Evolutionary conservation across 2,329 filamentous ascomycete genomes (phyloP).

Genomic region (Diaporthe caulivora): DNA sequence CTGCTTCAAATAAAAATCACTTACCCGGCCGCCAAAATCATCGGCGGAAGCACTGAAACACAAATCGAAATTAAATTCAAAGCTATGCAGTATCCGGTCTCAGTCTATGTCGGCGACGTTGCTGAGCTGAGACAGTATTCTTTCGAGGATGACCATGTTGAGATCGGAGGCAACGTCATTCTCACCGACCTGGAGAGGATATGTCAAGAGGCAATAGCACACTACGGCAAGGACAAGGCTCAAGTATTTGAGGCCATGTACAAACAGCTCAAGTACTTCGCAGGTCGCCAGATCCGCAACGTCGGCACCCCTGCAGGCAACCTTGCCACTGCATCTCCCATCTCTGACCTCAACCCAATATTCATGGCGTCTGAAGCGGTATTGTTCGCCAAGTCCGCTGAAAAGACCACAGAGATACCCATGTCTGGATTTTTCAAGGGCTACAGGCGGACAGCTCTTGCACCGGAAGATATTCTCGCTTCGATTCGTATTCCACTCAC

Average conservation of each 20-base stretch:
- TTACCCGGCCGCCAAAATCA: constrained; percentile 90
- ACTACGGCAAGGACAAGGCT: constrained; percentile 77
- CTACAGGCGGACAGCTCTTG: constrained; percentile 86
- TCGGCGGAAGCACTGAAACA: constrained; percentile 95
- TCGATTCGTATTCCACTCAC: constrained; percentile 88
- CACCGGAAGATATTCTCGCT: constrained; percentile 85
- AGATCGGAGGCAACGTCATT: constrained; percentile 92
- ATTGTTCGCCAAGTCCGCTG: constrained; percentile 82
- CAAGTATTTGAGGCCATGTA: constrained; percentile 92
- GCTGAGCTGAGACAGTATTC: constrained; percentile 85
- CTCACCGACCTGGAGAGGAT: constrained; percentile 92
- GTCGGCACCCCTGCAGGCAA: constrained; percentile 98
- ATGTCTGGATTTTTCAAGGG: constrained; percentile 94
- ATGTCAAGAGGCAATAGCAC: constrained; percentile 80
- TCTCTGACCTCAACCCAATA: constrained; percentile 95
- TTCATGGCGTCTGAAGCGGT: constrained; percentile 89
- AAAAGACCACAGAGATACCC: constrained; percentile 83
- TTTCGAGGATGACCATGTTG: constrained; percentile 84
- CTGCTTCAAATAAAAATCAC: constrained; percentile 91
- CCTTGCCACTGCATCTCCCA: constrained; percentile 92
- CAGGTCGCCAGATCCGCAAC: constrained; percentile 94
- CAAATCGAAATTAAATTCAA: constrained; percentile 99
- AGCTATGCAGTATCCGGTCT: constrained; percentile 88
- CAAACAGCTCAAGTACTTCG: constrained; percentile 95
- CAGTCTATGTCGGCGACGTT: constrained; percentile 94